Evolutionary conservation across 306 rosid genomes (phyloP), one percentile per base, ranked within the genome.

Genomic region (Corylus avellana): DNA sequence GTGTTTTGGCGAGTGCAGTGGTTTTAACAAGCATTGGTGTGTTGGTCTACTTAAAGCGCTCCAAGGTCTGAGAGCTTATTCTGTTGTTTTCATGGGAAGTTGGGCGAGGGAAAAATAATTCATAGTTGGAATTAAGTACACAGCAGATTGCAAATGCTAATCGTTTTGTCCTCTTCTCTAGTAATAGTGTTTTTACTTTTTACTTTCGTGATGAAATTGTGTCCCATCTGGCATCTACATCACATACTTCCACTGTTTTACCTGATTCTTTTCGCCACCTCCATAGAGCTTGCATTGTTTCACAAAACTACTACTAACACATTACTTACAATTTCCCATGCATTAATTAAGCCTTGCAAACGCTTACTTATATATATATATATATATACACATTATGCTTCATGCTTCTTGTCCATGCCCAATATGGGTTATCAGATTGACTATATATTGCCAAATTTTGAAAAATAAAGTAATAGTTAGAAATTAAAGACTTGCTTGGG

Each of bases 31-130:
- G 94, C 84, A 59, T 91, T 61, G 89, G 88, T 50, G 74, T 90
- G 74, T 44, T 92, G 84, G 81, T 88, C 55, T 95, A 89, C 89
- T 75, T 92, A 72, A 95, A 82, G 89, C 95, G 97, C 75, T 80
- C 90, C 27, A 88, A 86, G 70, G 75, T 81, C 39, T 88, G 80
- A 88, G 54, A 64, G 73, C 35, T 5, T 39, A 39, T 5, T 25
- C 70, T 67, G 54, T 22, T 46, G 50, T 22, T 46, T 11, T 79
- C 73, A 53, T 54, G 58, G 56, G 35, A 63, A 32, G 11, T 39
- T 17, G 72, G 51, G 51, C 51, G 12, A 48, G 10, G 51, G 51
- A 10, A 42, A n/a, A 68, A 68, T 68, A 68, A 68, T 42, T 42
- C 46, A 42, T 3, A 25, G 66, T 27, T 25, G 12, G n/a, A 59